A percentile compares a stretch with the other conserved stretches of the same genome.
phyloP scores from a whole-genome alignment of 306 rosid genomes.

The Citrullus mucosospermus region DNA sequence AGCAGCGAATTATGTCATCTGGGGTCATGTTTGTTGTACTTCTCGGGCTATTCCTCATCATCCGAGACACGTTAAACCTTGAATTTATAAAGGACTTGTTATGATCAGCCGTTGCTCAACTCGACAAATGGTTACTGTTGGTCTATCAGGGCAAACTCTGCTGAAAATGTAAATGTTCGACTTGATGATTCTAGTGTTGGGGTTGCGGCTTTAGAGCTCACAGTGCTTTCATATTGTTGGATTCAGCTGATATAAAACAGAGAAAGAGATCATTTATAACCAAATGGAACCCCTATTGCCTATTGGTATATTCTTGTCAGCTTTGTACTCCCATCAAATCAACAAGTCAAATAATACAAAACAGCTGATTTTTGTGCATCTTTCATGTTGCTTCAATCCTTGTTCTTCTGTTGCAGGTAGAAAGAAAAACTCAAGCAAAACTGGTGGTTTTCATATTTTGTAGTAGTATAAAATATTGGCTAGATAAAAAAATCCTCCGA shows the following conservation, averaged over 20 bases:
- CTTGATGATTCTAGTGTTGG: neutral
- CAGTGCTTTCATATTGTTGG: neutral
- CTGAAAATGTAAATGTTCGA: neutral
- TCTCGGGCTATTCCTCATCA: constrained; percentile 68
- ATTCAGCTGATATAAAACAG: neutral
- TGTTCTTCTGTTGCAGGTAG: neutral
- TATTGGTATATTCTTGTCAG: neutral
- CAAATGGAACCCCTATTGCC: neutral
- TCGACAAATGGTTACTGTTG: neutral
- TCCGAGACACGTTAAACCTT: constrained; percentile 86
- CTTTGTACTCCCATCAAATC: neutral
- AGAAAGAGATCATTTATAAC: neutral
- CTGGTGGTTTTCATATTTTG: too few species aligned
- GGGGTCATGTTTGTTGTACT: constrained; percentile 73
- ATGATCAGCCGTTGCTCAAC: constrained; percentile 13
- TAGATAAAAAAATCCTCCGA: too few species aligned
- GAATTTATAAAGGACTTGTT: constrained; percentile 69
- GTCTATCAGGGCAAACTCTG: neutral
- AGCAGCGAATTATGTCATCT: constrained; percentile 86
- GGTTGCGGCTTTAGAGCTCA: neutral
- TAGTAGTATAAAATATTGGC: too few species aligned
- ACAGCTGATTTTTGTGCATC: neutral
- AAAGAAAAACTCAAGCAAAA: neutral
- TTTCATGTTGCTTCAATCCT: neutral
- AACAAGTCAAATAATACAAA: neutral